Evolutionary conservation across 192 early-diverging fungal species (phyloP), one percentile per base, ranked within the genome.

Genomic region (Backusella liffmaniae): DNA sequence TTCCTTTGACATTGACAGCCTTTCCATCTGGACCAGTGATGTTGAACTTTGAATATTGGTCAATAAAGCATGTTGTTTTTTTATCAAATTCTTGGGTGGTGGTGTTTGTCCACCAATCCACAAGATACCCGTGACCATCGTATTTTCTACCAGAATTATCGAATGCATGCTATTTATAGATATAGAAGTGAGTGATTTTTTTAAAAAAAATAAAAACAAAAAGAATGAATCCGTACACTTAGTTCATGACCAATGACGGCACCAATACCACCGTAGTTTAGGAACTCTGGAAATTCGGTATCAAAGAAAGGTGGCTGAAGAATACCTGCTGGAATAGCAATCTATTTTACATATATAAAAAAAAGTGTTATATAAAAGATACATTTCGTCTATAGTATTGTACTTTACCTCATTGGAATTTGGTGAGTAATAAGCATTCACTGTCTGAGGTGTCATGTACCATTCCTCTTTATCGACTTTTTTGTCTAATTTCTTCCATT

Each of bases 231-330:
- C 44, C 73, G 62, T 82, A 87, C 86, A 32, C 86, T 89, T n/a
- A 94, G 79, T 75, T 94, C 93, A 76, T 94, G 93, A 2, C 93
- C 92, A 44, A 92, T 87, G 29, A 94, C 85, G 51, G 87, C 81
- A 18, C 93, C 93, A 34, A 91, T 84, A 6, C 83, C 83, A 18
- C 92, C 92, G 81, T 89, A 94, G 71, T 92, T 92, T 69, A 94
- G 36, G 49, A 86, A 85, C 67, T 80, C 81, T 13, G 91, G 90
- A 66, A 85, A 87, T 6, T 77, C 35, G 1, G 78, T 36, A 70
- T 85, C 84, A 72, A 89, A 94, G 46, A 93, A 85, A 4, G 93
- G 92, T 1, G 80, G 80, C 67, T 92, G 91, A 7, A 94, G 70
- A 51, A 94, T 86, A 72, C 87, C 87, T 36, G 87, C 87, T 9